phyloP scores from a whole-genome alignment of 2,329 filamentous ascomycete species.

The Fusarium odoratissimum region DNA sequence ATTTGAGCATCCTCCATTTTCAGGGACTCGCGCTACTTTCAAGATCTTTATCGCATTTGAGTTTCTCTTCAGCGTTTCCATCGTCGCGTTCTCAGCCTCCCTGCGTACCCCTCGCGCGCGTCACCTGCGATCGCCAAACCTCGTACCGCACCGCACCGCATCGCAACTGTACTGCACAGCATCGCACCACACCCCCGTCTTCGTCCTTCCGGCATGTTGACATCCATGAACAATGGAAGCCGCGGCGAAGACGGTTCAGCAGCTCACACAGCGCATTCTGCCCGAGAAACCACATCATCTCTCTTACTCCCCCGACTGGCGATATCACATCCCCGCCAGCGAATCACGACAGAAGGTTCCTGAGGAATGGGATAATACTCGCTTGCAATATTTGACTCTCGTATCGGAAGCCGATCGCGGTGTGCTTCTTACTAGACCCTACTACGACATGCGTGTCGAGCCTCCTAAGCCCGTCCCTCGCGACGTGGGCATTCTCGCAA shows the following conservation, averaged over 20 bases:
- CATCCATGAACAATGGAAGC: conserved; percentile 65
- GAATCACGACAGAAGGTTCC: conserved; percentile 49
- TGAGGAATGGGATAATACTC: conserved; percentile 62
- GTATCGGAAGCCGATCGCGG: conserved; percentile 69
- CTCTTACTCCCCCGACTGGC: conserved; percentile 60
- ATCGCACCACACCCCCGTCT: conserved; percentile 40
- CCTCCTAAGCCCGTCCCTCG: conserved; percentile 54
- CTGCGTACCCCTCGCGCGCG: conserved; percentile 36
- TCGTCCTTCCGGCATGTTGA: conserved; percentile 52
- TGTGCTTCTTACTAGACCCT: conserved; percentile 65
- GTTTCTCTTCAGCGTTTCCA: not conserved
- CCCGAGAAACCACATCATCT: conserved; percentile 66
- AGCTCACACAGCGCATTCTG: conserved; percentile 63
- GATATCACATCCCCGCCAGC: conserved; percentile 59
- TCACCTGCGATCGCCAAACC: conserved; percentile 40
- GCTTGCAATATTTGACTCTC: conserved; percentile 68
- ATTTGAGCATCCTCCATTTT: not conserved
- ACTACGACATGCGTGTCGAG: conserved; percentile 68
- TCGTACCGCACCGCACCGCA: conserved; percentile 17
- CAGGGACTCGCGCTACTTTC: conserved; percentile 4
- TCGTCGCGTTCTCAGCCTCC: conserved; percentile 40
- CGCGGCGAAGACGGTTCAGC: conserved; percentile 67
- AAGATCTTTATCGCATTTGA: conserved; percentile 1
- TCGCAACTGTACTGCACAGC: conserved; percentile 6
- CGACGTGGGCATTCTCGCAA: conserved; percentile 54